These are phyloP conservation scores for Sphagnurus paluster DNA, from an alignment of 1,284 basidiomycete genomes.

Conservation along the genomic window DNA sequence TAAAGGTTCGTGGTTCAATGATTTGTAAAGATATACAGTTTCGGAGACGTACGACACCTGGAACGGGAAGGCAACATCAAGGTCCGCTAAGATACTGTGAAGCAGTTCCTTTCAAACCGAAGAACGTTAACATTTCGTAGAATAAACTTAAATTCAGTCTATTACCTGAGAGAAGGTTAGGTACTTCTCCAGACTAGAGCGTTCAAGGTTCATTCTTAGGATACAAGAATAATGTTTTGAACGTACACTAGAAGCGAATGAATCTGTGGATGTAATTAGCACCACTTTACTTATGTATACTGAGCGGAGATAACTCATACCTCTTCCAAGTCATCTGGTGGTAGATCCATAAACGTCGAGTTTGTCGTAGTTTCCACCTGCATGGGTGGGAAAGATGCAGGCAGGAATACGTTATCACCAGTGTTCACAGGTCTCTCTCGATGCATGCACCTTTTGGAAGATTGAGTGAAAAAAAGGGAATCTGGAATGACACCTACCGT, in stretches of 20 bases:
- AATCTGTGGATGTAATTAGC: constrained; percentile 33
- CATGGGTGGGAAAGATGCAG: constrained; percentile 40
- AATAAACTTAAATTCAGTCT: constrained; percentile 9
- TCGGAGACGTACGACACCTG: constrained; percentile 30
- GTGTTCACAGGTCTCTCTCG: constrained; percentile 36
- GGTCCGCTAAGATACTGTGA: constrained; percentile 41
- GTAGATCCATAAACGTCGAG: constrained; percentile 25
- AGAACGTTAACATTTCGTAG: background rate
- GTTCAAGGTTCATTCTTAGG: background rate
- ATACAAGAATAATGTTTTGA: background rate
- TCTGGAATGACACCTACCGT: constrained; percentile 8
- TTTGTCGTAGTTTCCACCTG: constrained; percentile 16
- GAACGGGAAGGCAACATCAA: constrained; percentile 54
- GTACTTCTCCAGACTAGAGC: constrained; percentile 62
- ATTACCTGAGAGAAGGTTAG: constrained; percentile 60
- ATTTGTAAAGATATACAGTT: background rate
- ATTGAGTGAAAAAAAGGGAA: background rate
- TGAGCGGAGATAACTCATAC: constrained; percentile 26
- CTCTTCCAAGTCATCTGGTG: constrained; percentile 44
- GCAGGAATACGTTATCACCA: constrained; percentile 45
- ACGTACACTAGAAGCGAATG: constrained; percentile 56
- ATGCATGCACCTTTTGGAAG: constrained; percentile 43
- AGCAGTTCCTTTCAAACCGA: constrained; percentile 44
- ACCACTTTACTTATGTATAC: background rate
- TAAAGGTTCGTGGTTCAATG: constrained; percentile 26